A percentile compares a stretch with the other conserved stretches of the same genome.
Conservation (phyloP, 2,329 filamentous ascomycete species). For the Hyphodiscus sp. region DNA sequence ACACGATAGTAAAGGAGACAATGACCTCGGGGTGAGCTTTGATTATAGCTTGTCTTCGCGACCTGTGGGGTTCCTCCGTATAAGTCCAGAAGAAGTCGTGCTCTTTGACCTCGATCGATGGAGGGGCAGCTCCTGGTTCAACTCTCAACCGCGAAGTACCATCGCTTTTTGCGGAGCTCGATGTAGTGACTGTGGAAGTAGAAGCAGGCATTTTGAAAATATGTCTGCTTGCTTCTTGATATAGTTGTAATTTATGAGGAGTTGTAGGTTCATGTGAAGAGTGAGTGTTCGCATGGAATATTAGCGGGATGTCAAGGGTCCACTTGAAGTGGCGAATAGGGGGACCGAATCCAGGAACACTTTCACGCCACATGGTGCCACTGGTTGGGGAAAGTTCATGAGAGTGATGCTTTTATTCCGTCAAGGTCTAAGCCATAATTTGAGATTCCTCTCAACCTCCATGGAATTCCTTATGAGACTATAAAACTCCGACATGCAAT, state of each 20-base stretch:
- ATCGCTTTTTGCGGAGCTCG: conserved; percentile 3
- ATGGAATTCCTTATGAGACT: not conserved
- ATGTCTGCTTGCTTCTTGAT: conserved; percentile 7
- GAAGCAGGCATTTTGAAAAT: conserved; percentile 18
- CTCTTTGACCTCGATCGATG: conserved; percentile 22
- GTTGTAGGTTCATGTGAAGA: not conserved
- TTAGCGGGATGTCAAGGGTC: not conserved
- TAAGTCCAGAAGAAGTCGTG: conserved; percentile 92
- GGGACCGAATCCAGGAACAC: no score
- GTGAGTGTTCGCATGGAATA: not conserved
- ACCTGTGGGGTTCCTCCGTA: conserved; percentile 93
- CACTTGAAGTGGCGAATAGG: no score
- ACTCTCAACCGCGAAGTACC: conserved; percentile 9
- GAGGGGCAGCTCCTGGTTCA: conserved; percentile 4
- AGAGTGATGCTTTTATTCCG: not conserved
- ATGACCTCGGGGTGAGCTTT: conserved; percentile 92
- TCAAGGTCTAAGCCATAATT: not conserved
- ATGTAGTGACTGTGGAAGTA: conserved; percentile 18
- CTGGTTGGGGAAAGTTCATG: not conserved
- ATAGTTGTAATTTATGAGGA: not conserved
- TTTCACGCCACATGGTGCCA: not conserved
- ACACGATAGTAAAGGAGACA: not conserved
- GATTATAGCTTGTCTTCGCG: conserved; percentile 86
- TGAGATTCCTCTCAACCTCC: not conserved
- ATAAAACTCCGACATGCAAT: not conserved